A percentile compares a stretch with the other conserved stretches of the same genome.
Conservation (phyloP, 1,284 basidiomycete genomes). For the Papiliotrema terrestris region DNA sequence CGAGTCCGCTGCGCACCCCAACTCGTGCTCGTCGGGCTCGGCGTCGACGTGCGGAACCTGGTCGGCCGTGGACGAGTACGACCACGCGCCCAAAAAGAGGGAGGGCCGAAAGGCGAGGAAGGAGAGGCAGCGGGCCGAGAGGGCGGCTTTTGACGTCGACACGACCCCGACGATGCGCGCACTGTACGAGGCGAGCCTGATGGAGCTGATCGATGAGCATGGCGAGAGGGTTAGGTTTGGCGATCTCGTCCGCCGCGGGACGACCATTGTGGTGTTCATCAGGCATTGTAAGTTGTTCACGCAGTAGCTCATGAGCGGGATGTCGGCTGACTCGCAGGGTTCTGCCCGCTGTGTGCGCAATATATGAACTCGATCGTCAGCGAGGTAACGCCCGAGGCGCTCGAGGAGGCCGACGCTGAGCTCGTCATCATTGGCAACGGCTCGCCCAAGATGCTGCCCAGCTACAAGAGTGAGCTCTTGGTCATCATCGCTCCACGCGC, state of each 20-base stretch:
- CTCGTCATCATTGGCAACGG: constrained; percentile 71
- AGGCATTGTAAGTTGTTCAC: constrained; percentile 40
- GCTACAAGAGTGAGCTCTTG: constrained; percentile 23
- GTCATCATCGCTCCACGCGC: constrained; percentile 34
- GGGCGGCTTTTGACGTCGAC: constrained; percentile 26
- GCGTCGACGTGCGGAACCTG: constrained; percentile 17
- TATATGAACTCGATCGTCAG: constrained; percentile 68
- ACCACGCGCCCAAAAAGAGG: constrained; percentile 1
- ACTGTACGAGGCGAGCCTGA: constrained; percentile 60
- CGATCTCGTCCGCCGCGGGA: constrained; percentile 57
- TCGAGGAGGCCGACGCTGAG: constrained; percentile 53
- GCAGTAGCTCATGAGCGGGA: background rate
- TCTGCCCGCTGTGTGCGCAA: constrained; percentile 74
- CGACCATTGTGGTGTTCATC: constrained; percentile 61
- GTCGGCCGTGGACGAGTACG: constrained; percentile 7
- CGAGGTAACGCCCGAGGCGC: constrained; percentile 55
- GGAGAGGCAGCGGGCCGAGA: constrained; percentile 24
- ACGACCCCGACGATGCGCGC: constrained; percentile 25
- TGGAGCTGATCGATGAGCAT: constrained; percentile 63
- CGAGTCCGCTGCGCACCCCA: background rate
- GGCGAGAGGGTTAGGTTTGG: constrained; percentile 67
- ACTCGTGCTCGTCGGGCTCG: constrained; percentile 5
- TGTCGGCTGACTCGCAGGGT: constrained; percentile 29
- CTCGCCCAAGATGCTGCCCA: constrained; percentile 31
- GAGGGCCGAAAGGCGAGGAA: constrained; percentile 26